Base-by-base conservation (phyloP, 2,329 filamentous ascomycete genomes). In the Fusarium falciforme region DNA sequence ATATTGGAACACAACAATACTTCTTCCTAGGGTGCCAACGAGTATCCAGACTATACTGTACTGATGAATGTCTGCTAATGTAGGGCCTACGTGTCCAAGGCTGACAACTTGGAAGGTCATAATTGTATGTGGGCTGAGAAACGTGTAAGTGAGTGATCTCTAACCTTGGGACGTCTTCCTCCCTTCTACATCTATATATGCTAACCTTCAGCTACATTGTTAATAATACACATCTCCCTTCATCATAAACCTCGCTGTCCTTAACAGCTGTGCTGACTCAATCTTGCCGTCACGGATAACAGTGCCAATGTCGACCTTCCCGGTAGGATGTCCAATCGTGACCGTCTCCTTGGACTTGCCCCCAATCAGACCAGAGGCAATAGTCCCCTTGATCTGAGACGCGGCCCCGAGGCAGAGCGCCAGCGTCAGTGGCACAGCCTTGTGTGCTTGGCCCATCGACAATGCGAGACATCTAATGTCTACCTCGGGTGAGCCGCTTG, bases 401-500 rank as follows among this genome's bases (percentile, higher is more conserved):
- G 88, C 86, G 3, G 86, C 86, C 76, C 82, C 88, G 78, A 73
- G 85, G 82, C 79, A 89, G 61, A 90, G 80, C 0, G 87, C 87
- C 17, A 89, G 84, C 0, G 89, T 90, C 63, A 90, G 84, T 1
- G 88, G 89, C 4, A 89, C 84, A 10, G 89, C 88, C 71, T 85
- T 86, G 79, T 90, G 89, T 6, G 88, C 87, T 69, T 90, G 87
- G 1, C 86, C 87, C 63, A 89, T 88, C 2, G 87, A 89, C 61
- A 90, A 80, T 6, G 87, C 87, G 4, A 86, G 79, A 60, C 85
- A 87, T 35, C 82, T 81, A 33, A 89, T 80, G 73, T 86, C 83
- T 2, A 83, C 75, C 35, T 77, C 76, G 11, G 72, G 63, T 14
- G 76, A 70, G 25, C 61, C 70, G 25, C 77, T 79, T 0, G 81